Base-by-base conservation (phyloP, 257 asterid genomes). In the Fraxinus pennsylvanica region DNA sequence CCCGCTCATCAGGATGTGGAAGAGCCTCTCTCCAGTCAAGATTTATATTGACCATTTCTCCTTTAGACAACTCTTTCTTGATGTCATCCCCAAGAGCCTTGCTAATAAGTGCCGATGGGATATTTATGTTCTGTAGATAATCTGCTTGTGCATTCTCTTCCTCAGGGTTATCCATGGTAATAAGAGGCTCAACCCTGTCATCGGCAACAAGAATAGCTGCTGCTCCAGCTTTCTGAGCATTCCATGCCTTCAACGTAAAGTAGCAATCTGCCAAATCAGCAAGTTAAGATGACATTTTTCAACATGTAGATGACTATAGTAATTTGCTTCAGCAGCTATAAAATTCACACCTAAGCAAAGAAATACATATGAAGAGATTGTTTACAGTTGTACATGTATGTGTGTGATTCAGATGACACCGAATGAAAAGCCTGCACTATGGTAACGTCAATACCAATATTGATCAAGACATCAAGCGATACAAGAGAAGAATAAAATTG, bases 21-120 rank as follows among this genome's bases (percentile, higher is more conserved):
- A 91, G 96, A 76, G 96, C 88, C 86, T 91, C 96, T 81, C 88
- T 82, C 96, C 86, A 91, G 72, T 91, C 96, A 77, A 91, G 94
- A 80, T 85, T 89, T 74, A 91, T 78, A 80, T 68, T 85, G 15
- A 91, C 94, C 89, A 87, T 85, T 73, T 88, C 85, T 52, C 92
- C 91, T 22, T 79, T 81, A 0, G 90, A 73, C 27, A 91, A 47
- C 69, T 76, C 86, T n/a, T 68, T 81, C 83, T 89, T 91, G 74
- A 91, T 91, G 78, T 75, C 79, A 36, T 87, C 93, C 68, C 91
- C 94, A 22, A 91, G 92, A 30, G 84, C 85, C 83, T 88, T 79
- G 83, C 85, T 85, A 66, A 91, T 91, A 32, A 91, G 87, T n/a
- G 91, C 94, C 2, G 94, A 89, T 0, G 96, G 96, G 72, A 91